A percentile compares a stretch with the other conserved stretches of the same genome.
Conservation (phyloP, 2,329 filamentous ascomycete species). For the Sporothrix curviconia region DNA sequence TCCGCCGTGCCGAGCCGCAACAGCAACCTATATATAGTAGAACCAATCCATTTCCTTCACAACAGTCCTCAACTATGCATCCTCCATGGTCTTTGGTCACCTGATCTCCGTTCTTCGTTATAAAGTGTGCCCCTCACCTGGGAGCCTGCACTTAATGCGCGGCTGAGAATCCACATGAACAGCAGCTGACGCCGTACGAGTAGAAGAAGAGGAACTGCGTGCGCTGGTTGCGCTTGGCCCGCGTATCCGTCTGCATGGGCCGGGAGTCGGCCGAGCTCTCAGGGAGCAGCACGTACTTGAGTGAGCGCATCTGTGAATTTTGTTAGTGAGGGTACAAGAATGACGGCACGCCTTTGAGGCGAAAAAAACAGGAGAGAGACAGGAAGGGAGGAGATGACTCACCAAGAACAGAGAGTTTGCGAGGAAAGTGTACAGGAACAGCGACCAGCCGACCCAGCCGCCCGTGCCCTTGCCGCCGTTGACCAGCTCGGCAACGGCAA, state of each 20-base stretch:
- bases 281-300: slow-evolving; percentile 92
- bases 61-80: no score
- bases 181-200: slow-evolving; percentile 90
- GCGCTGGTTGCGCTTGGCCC: slow-evolving; percentile 77
- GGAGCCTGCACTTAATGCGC: slow-evolving; percentile 29
- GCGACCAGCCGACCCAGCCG: slow-evolving; percentile 78
- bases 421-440: slow-evolving; percentile 86
- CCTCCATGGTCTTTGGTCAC: no score
- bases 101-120: no score
- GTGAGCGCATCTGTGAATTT: slow-evolving; percentile 66
- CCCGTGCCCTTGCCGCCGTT: slow-evolving; percentile 76
- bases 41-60: no score
- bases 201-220: slow-evolving; percentile 93
- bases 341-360: no score
- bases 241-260: slow-evolving; percentile 64
- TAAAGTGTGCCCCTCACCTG: no score
- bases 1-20: no score
- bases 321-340: background rate
- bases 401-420: slow-evolving; percentile 95
- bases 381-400: slow-evolving; percentile 27
- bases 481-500: slow-evolving; percentile 69
- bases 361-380: background rate
- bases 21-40: no score
- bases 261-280: slow-evolving; percentile 64
- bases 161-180: slow-evolving; percentile 77